Base-by-base conservation (phyloP, 169 alveolate species). In the Plasmodium vinckei region DNA sequence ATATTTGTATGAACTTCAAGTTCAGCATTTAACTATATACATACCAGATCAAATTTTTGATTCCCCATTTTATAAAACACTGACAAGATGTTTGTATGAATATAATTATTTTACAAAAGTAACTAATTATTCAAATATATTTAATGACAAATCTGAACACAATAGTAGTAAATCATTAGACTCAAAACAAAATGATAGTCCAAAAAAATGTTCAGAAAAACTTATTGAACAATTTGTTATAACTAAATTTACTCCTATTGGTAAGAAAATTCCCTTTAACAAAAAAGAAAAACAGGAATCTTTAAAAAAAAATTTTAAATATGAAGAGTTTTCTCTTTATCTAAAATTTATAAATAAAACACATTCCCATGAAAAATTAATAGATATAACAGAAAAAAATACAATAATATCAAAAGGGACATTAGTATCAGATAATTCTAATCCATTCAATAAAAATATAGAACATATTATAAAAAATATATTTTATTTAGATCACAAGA, bases 21-120 rank as follows among this genome's bases (percentile, higher is more conserved):
- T 75, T 27, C 39, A 39, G 15, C 15, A 75, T 44, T 53, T 75
- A n/a, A 75, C 77, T 13, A 75, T 75, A 33, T 75, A 75, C 25
- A 47, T 75, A 33, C 6, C 88, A 17, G 51, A 75, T 19, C 21
- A 6, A n/a, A 54, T 75, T 42, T 75, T 75, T n/a, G 42, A 75
- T 44, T 47, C 44, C 12, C 1, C 47, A 25, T 75, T 75, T 64
- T 75, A 49, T 13, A 57, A 75, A 63, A 21, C 49, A 27, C 39
- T 75, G 13, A 44, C 67, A 10, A 6, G 5, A n/a, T 13, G 15
- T 21, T 9, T 75, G 47, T 69, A 47, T 7, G 59, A 56, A 13
- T n/a, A 12, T 2, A 54, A 56, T 23, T 75, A 61, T 51, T 61
- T 21, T 17, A 75, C 63, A 73, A 44, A 53, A 9, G 15, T 27